Percentiles rank a stretch among this genome's conserved stretches.
phyloP scores from a whole-genome alignment of 768 basidiomycete genomes.

The Coprinopsis strossmayeri region DNA sequence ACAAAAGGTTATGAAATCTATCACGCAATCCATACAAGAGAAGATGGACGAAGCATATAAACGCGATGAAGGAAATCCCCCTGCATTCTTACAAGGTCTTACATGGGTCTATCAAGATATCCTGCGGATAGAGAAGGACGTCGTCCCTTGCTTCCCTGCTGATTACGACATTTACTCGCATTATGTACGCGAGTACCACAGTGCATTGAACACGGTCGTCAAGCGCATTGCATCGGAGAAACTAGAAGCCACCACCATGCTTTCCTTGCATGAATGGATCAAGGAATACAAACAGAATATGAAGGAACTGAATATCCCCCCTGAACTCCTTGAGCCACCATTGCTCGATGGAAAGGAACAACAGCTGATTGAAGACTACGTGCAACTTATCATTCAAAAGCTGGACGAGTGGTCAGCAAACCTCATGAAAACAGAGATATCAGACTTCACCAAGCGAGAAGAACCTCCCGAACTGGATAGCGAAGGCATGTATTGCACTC shows the following conservation, averaged over 20 bases:
- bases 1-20: conserved; percentile 76
- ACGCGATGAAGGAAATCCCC: conserved; percentile 55
- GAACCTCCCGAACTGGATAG: conserved; percentile 85
- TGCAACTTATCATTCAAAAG: conserved; percentile 87
- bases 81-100: conserved; percentile 69
- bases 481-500: conserved; percentile 85
- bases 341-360: conserved; percentile 96
- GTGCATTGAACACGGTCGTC: conserved; percentile 68
- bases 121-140: conserved; percentile 84
- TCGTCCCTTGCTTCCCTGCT: conserved; percentile 86
- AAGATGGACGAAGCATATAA: conserved; percentile 66
- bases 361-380: conserved; percentile 89
- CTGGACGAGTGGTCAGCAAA: conserved; percentile 96
- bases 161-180: conserved; percentile 86
- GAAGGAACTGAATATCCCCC: conserved; percentile 84
- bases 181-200: conserved; percentile 88
- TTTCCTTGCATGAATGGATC: conserved; percentile 86
- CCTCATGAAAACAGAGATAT: conserved; percentile 85
- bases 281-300: conserved; percentile 94
- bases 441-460: conserved; percentile 75
- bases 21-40: conserved; percentile 68
- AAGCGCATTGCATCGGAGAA: conserved; percentile 63
- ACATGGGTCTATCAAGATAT: conserved; percentile 95
- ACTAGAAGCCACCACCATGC: conserved; percentile 83
- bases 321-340: conserved; percentile 80